phyloP scores from a whole-genome alignment of 2,329 filamentous ascomycete species.

The Alternaria sp. region DNA sequence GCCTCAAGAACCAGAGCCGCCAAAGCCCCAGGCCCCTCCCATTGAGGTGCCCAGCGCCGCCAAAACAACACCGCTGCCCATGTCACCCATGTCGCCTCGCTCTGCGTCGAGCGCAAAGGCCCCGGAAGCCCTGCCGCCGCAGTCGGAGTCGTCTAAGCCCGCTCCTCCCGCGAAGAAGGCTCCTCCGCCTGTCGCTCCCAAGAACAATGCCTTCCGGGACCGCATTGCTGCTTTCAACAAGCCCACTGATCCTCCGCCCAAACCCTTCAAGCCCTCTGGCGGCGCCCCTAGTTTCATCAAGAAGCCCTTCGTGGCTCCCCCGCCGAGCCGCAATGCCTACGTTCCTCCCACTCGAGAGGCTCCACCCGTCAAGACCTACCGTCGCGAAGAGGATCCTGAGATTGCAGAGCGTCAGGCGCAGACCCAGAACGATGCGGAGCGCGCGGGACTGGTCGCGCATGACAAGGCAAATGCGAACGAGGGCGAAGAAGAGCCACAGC shows the following conservation, averaged over 20 bases:
- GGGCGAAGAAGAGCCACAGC: constrained; percentile 74
- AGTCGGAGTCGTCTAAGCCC: constrained; percentile 49
- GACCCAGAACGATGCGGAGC: constrained; percentile 70
- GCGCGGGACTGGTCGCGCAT: constrained; percentile 64
- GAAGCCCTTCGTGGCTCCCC: constrained; percentile 95
- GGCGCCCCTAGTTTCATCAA: constrained; percentile 78
- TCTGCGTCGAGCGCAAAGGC: constrained; percentile 32
- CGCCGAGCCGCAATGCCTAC: constrained; percentile 90
- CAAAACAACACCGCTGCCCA: constrained; percentile 31
- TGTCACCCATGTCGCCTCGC: constrained; percentile 39
- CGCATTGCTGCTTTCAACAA: constrained; percentile 98
- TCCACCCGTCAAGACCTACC: constrained; percentile 77
- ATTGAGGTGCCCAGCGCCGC: constrained; percentile 37
- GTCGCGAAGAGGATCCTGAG: constrained; percentile 83
- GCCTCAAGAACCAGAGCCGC: constrained; percentile 38
- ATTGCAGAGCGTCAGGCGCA: constrained; percentile 69
- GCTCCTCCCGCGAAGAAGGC: constrained; percentile 57
- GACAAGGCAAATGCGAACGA: constrained; percentile 52
- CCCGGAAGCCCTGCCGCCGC: constrained; percentile 25
- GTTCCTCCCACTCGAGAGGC: constrained; percentile 77
- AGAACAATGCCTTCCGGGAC: constrained; percentile 90
- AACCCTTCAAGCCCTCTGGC: constrained; percentile 81
- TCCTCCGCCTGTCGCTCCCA: constrained; percentile 73
- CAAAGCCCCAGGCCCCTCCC: constrained; percentile 49
- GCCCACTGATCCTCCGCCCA: constrained; percentile 78